Conservation (phyloP, 2,329 filamentous ascomycete genomes). For the Colletotrichum sp. region DNA sequence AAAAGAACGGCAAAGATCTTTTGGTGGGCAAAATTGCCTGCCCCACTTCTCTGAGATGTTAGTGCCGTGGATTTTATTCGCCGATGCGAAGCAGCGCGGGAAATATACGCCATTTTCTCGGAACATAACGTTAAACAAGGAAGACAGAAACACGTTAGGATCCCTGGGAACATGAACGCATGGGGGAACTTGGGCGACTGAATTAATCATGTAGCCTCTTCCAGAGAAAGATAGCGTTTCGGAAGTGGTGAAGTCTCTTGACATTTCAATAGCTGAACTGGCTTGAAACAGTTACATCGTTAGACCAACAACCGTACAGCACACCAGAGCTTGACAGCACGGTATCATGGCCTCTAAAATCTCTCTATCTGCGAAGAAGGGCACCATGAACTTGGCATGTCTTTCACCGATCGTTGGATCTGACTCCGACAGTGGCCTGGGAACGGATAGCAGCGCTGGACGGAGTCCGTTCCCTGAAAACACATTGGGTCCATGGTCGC, state of each 20-base stretch:
- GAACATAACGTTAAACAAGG: background rate
- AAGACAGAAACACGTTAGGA: background rate
- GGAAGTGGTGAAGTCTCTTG: background rate
- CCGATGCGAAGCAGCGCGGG: background rate
- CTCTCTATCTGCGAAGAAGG: background rate
- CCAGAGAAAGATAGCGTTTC: background rate
- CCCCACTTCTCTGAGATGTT: background rate
- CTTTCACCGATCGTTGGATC: background rate
- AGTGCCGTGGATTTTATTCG: background rate
- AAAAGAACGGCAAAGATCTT: background rate
- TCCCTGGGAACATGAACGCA: background rate
- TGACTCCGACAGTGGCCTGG: background rate
- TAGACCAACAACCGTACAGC: background rate
- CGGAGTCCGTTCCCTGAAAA: background rate
- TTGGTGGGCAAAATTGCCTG: background rate
- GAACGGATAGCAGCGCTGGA: background rate
- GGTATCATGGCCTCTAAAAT: background rate
- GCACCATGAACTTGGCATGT: background rate
- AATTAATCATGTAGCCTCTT: background rate
- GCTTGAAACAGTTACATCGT: background rate
- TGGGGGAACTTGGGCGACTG: background rate
- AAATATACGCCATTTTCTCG: background rate
- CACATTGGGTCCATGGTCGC: background rate
- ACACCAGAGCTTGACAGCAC: background rate
- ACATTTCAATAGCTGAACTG: background rate